Conservation (phyloP, 176 grass and related monocot species). For the Coix lacrymajobi region DNA sequence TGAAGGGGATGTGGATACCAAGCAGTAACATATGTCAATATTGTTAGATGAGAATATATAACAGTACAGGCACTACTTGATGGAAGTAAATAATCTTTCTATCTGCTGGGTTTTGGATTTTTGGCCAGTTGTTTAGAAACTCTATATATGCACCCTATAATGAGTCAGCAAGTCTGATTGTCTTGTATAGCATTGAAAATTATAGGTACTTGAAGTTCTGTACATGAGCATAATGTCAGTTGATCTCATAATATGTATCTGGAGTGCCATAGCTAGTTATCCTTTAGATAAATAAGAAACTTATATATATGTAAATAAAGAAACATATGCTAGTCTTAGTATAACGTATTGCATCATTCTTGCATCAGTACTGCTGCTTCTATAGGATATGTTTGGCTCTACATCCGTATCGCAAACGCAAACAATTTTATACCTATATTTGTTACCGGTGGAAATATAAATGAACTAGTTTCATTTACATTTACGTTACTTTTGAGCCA, state of each 20-base stretch:
- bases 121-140: not conserved
- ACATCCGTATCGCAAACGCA: too few relatives aligned
- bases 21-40: slow-evolving; percentile 3
- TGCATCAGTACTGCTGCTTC: not conserved
- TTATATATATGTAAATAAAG: not conserved
- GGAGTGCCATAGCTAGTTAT: not conserved
- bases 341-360: not conserved
- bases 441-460: too few relatives aligned
- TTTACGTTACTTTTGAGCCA: too few relatives aligned
- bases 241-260: not conserved
- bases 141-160: not conserved
- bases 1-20: slow-evolving; percentile 41
- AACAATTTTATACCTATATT: too few relatives aligned
- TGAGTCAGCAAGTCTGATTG: not conserved
- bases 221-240: not conserved
- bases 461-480: too few relatives aligned
- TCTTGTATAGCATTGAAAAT: not conserved
- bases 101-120: not conserved
- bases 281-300: not conserved
- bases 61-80: not conserved
- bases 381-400: too few relatives aligned
- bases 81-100: not conserved
- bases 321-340: not conserved
- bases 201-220: slow-evolving; percentile 4
- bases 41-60: not conserved